phyloP scores from a whole-genome alignment of 2,329 filamentous ascomycete species.

The Ilyonectria destructans region DNA sequence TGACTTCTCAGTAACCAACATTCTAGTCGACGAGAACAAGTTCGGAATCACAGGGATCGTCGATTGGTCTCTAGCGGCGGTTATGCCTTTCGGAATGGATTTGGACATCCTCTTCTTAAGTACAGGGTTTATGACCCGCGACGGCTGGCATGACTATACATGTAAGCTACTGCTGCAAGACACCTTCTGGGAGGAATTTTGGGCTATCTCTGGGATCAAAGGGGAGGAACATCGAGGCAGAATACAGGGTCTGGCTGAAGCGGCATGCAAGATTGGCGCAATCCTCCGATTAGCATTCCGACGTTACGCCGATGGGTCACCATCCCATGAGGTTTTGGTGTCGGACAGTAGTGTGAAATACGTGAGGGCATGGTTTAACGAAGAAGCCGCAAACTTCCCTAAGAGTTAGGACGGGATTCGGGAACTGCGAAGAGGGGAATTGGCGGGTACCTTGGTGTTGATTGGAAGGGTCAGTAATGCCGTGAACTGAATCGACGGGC shows the following conservation, averaged over 20 bases:
- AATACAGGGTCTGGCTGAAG: slow-evolving; percentile 41
- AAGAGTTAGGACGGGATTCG: slow-evolving; percentile 4
- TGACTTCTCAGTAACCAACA: slow-evolving; percentile 51
- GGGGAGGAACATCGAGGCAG: slow-evolving; percentile 35
- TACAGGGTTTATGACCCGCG: slow-evolving; percentile 47
- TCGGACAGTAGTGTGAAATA: slow-evolving; percentile 34
- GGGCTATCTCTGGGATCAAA: slow-evolving; percentile 41
- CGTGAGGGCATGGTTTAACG: slow-evolving; percentile 40
- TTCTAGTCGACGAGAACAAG: slow-evolving; percentile 47
- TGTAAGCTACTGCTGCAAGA: slow-evolving; percentile 40
- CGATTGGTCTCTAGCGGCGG: slow-evolving; percentile 50
- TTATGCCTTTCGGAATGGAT: slow-evolving; percentile 46
- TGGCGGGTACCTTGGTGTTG: not conserved
- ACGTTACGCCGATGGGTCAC: slow-evolving; percentile 46
- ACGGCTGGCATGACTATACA: slow-evolving; percentile 50
- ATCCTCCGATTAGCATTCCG: slow-evolving; percentile 49
- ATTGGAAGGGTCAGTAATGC: not conserved
- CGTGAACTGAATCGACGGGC: no score
- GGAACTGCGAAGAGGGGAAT: not conserved
- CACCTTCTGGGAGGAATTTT: slow-evolving; percentile 52
- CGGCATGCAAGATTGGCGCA: slow-evolving; percentile 46
- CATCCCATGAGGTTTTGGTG: slow-evolving; percentile 40
- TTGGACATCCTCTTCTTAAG: slow-evolving; percentile 46
- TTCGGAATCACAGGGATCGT: slow-evolving; percentile 49
- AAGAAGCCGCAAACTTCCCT: slow-evolving; percentile 17